Base-by-base conservation (phyloP, 2,329 filamentous ascomycete genomes). In the Hymenoscyphus scutula region DNA sequence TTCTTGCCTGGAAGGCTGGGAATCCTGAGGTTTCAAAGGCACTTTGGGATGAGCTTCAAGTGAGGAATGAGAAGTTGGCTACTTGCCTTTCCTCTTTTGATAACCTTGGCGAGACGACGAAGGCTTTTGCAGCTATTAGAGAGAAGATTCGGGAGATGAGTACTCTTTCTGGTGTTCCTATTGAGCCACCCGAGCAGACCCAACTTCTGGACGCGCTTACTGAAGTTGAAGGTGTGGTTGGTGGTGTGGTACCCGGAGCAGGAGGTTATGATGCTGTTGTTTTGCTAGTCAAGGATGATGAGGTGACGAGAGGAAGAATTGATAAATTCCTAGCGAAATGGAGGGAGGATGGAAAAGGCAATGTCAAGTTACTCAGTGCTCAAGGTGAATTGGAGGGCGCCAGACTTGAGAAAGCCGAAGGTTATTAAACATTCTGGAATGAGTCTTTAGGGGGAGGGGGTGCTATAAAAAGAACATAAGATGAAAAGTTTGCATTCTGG, bases 201-300 rank as follows among this genome's bases (percentile, higher is more conserved):
- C 84, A 85, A 72, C 80, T 99, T 64, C 78, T 99, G 38, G 90
- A 99, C 76, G 90, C 87, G 10, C 82, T 94, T 62, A 84, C 81
- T 3, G 72, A 69, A 3, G 78, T 97, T 1, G 82, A 89, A 0
- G 95, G 94, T 5, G 92, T 98, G 2, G 85, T 93, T 67, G 93
- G 92, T 0, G 95, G 93, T 0, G 92, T 98, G 0, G 95, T 97
- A 1, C 95, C 95, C 0, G 95, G 95, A 0, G 95, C 95, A 0
- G 95, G 95, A 10, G 95, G 95, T 0, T 97, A 90, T 72, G 95
- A 99, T 79, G 95, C 95, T 1, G 82, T 97, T 61, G 90, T 89
- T 0, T 75, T 99, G 64, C 76, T 99, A 63, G 85, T 97, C 67
- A 82, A 84, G 70, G 91, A 97, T 70, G 86, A 90, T 59, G 81